Base-by-base conservation (phyloP, 164 flowering plant species). In the Echeveria elegans region DNA sequence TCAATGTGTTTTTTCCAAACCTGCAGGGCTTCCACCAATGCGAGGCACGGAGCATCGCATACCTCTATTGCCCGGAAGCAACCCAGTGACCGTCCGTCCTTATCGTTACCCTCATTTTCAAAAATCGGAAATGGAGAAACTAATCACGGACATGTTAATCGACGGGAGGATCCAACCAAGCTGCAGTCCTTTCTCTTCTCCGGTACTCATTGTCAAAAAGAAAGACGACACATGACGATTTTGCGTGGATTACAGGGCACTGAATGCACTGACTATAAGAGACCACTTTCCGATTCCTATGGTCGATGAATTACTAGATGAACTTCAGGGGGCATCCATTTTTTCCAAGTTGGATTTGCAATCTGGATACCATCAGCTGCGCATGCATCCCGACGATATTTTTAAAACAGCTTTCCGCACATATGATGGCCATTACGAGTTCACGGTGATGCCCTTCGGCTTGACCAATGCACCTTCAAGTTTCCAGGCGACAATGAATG, bases 241-340 rank as follows among this genome's bases (percentile, higher is more conserved):
- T 53, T 53, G 60, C 29, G 60, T 53, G 8, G 60, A 53, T 3
- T 53, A 53, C 60, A 53, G 60, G 60, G 60, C 60, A 0, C 21
- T 53, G 1, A 53, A 53, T 19, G 60, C 60, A 0, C 10, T 53
- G 1, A 53, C 60, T 1, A 6, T 60, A 0, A 1, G 18, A 2
- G 64, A 60, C 18, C 28, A 28, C 21, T 60, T 23, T 26, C 30
- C 64, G 2, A 60, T 60, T 1, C 64, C 64, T 9, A 60, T 16
- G 1, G 32, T 60, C 8, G 64, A 60, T 16, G 64, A 60, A 26
- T 28, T 60, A 6, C 6, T 60, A 5, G 64, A 60, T 6, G 64
- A 60, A 16, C 64, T 60, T 5, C 64, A 60, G 15, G 64, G 64
- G 28, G 64, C 64, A 5, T 0, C 6, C 2, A 3, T 11, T 16